phyloP scores from a whole-genome alignment of 2,329 filamentous ascomycete species.

The Fusarium staphyleae region DNA sequence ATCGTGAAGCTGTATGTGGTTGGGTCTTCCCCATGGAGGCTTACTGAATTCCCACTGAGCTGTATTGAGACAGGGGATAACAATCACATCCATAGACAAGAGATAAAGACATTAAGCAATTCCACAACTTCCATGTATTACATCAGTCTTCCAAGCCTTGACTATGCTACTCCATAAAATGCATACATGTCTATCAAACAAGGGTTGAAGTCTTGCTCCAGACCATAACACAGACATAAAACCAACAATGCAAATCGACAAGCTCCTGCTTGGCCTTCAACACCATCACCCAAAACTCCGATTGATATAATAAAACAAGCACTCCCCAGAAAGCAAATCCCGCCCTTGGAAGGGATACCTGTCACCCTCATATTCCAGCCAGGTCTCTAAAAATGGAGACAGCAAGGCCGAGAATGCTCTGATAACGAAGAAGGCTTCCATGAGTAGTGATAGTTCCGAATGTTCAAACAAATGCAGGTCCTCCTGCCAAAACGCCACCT shows the following conservation, averaged over 20 bases:
- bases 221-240: slow-evolving; percentile 22
- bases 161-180: slow-evolving; percentile 18
- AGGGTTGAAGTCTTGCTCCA: slow-evolving; percentile 33
- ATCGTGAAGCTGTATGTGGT: no score
- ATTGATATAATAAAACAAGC: slow-evolving; percentile 13
- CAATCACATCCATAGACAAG: neutral
- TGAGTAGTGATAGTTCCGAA: slow-evolving; percentile 28
- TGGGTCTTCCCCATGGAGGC: no score
- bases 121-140: slow-evolving; percentile 33
- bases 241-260: slow-evolving; percentile 22
- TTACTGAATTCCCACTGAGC: neutral
- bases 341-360: slow-evolving; percentile 21
- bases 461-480: slow-evolving; percentile 36
- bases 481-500: slow-evolving; percentile 47
- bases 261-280: slow-evolving; percentile 18
- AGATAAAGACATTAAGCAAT: slow-evolving; percentile 7
- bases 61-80: neutral
- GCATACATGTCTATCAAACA: slow-evolving; percentile 12
- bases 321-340: slow-evolving; percentile 14
- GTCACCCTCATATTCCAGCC: slow-evolving; percentile 15
- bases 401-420: slow-evolving; percentile 21
- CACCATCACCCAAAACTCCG: slow-evolving; percentile 30
- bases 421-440: slow-evolving; percentile 21
- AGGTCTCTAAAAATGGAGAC: slow-evolving; percentile 18
- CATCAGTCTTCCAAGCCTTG: slow-evolving; percentile 15